Conservation (phyloP, 1,284 basidiomycete species). For the Trichosporon inkin region DNA sequence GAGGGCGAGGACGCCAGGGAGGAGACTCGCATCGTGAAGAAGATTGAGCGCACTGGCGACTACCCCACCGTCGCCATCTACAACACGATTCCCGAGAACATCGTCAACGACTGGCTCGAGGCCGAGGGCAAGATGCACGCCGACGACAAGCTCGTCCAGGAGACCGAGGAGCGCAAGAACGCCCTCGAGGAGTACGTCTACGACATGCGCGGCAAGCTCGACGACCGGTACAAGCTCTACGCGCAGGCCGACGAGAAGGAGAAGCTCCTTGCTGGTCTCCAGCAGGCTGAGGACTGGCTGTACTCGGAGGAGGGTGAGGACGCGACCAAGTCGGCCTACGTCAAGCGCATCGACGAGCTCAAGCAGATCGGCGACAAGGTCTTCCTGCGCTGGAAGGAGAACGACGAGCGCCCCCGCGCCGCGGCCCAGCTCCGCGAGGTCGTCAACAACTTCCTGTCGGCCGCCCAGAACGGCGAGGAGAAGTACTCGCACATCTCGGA, state of each 20-base stretch:
- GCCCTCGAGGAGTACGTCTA: conserved; percentile 96
- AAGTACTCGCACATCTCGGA: conserved; percentile 80
- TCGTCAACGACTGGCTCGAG: conserved; percentile 65
- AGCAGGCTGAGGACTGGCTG: conserved; percentile 86
- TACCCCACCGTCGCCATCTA: conserved; percentile 65
- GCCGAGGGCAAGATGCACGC: conserved; percentile 80
- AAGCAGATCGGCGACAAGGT: conserved; percentile 81
- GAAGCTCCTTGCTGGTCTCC: conserved; percentile 63
- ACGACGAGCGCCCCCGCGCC: conserved; percentile 69
- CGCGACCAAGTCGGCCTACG: conserved; percentile 84
- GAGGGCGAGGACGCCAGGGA: conserved; percentile 60
- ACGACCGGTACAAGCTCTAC: conserved; percentile 72
- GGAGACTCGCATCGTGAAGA: conserved; percentile 63
- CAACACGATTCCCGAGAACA: conserved; percentile 60
- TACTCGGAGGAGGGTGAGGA: conserved; percentile 94
- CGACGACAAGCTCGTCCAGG: conserved; percentile 85
- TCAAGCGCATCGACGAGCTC: conserved; percentile 69
- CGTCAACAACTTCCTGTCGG: conserved; percentile 72
- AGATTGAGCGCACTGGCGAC: conserved; percentile 72
- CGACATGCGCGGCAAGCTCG: conserved; percentile 85
- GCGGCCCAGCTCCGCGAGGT: conserved; percentile 74
- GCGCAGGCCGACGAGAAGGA: conserved; percentile 71
- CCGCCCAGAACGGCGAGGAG: conserved; percentile 76
- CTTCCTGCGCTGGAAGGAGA: conserved; percentile 70
- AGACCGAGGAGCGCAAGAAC: conserved; percentile 95